These are phyloP conservation scores for Trichoderma pleuroti DNA, from an alignment of 2,329 filamentous ascomycete genomes.

Conservation along the genomic window DNA sequence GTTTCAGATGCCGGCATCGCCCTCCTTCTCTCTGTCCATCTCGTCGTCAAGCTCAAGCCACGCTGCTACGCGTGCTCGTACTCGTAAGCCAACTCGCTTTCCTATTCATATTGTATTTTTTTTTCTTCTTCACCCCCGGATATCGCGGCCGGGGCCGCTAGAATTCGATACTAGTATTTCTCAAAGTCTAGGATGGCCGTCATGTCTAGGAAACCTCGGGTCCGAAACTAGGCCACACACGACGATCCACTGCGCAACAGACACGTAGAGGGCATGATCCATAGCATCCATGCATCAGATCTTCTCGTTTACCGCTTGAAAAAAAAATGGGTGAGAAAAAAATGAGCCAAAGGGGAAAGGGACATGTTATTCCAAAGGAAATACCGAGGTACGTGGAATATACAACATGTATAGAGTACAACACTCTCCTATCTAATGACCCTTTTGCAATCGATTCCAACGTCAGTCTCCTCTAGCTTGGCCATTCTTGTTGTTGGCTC, in stretches of 20 bases:
- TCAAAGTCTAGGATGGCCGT: neutral
- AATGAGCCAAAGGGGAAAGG: neutral
- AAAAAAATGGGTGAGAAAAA: neutral
- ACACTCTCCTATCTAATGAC: neutral
- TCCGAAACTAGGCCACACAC: neutral
- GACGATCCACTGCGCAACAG: neutral
- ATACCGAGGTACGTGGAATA: neutral
- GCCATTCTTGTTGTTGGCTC: neutral
- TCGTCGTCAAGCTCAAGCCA: neutral
- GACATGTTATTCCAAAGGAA: neutral
- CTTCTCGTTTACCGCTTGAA: neutral
- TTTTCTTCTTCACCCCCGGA: neutral
- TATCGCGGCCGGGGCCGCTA: neutral
- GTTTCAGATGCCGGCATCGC: neutral
- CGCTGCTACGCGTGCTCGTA: neutral
- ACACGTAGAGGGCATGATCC: neutral
- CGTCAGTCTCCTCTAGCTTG: neutral
- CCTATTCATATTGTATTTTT: neutral
- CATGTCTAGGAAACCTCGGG: neutral
- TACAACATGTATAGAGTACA: too few relatives aligned
- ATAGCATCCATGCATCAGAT: neutral
- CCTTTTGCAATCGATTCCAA: neutral
- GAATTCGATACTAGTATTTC: neutral
- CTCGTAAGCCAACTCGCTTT: neutral
- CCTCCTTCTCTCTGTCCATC: neutral